These are phyloP conservation scores for Monosporascus sp. DNA, from an alignment of 2,329 filamentous ascomycete species.

Conservation along the genomic window DNA sequence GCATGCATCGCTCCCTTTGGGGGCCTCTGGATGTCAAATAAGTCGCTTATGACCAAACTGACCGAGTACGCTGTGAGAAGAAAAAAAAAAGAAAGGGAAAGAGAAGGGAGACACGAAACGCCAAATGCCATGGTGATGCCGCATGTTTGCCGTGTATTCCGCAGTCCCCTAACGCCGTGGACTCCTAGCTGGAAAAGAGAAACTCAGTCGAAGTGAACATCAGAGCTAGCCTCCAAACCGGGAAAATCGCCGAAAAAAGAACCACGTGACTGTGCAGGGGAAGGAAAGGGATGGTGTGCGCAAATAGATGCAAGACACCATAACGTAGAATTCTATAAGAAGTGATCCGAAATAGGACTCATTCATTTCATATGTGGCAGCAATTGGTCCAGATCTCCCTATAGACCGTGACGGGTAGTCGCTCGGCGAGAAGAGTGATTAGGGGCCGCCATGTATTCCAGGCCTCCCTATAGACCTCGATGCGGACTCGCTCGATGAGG, in stretches of 20 bases:
- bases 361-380: not conserved
- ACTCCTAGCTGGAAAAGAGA: not conserved
- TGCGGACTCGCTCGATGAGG: slow-evolving; percentile 17
- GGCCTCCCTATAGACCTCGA: slow-evolving; percentile 16
- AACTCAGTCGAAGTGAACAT: not conserved
- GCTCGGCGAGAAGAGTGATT: slow-evolving; percentile 13
- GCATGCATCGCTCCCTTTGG: not conserved
- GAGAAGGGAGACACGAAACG: not conserved
- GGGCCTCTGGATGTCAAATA: slow-evolving; percentile 1
- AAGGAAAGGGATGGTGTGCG: not conserved
- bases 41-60: slow-evolving; percentile 8
- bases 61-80: slow-evolving; percentile 5
- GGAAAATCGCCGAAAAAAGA: not conserved
- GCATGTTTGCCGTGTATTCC: not conserved
- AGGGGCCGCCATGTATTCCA: not conserved
- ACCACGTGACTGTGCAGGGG: not conserved
- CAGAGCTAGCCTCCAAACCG: slow-evolving; percentile 4
- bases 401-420: slow-evolving; percentile 18
- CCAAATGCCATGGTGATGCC: not conserved
- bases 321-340: slow-evolving; percentile 15
- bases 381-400: slow-evolving; percentile 4
- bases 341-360: slow-evolving; percentile 5
- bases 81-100: not conserved
- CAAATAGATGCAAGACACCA: slow-evolving; percentile 1
- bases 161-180: not conserved